Conservation (phyloP, 23 red algal species). For the Agarophyton chilense region DNA sequence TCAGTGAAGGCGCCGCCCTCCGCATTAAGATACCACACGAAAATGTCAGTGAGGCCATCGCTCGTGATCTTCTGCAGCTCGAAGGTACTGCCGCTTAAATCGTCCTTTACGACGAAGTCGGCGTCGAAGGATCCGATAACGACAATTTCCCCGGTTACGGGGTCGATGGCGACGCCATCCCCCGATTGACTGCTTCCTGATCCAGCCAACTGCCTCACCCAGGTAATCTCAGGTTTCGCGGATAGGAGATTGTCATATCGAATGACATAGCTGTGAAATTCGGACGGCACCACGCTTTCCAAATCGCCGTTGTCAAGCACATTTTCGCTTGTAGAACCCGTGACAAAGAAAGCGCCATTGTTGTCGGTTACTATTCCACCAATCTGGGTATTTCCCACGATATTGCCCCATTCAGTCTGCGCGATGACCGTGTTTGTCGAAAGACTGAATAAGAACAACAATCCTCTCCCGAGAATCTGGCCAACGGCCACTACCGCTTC, state of each 20-base stretch:
- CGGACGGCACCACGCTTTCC: not conserved
- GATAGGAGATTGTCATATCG: conserved; percentile 31
- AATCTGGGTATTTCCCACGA: conserved; percentile 35
- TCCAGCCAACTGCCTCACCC: conserved; percentile 56
- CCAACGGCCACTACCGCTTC: conserved; percentile 58
- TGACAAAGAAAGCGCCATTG: conserved; percentile 53
- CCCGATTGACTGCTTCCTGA: conserved; percentile 53
- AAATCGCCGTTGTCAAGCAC: conserved; percentile 29
- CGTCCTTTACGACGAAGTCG: conserved; percentile 37
- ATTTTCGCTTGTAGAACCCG: conserved; percentile 30
- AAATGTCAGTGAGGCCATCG: conserved; percentile 52
- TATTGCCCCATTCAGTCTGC: conserved; percentile 52
- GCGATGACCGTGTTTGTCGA: conserved; percentile 10
- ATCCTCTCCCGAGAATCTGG: conserved; percentile 62
- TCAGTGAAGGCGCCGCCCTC: conserved; percentile 32
- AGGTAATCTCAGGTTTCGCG: not conserved
- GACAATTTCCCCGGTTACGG: conserved; percentile 33
- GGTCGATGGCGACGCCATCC: conserved; percentile 49
- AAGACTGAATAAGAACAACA: conserved; percentile 56
- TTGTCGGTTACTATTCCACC: conserved; percentile 39
- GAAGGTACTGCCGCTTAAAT: conserved; percentile 3
- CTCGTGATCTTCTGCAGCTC: conserved; percentile 11
- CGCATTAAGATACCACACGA: conserved; percentile 61
- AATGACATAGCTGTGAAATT: conserved; percentile 52
- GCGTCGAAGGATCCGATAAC: conserved; percentile 44